Evolutionary conservation across 2,329 filamentous ascomycete species (phyloP), one percentile per base, ranked within the genome.

Genomic region (Pezicula radicicola): DNA sequence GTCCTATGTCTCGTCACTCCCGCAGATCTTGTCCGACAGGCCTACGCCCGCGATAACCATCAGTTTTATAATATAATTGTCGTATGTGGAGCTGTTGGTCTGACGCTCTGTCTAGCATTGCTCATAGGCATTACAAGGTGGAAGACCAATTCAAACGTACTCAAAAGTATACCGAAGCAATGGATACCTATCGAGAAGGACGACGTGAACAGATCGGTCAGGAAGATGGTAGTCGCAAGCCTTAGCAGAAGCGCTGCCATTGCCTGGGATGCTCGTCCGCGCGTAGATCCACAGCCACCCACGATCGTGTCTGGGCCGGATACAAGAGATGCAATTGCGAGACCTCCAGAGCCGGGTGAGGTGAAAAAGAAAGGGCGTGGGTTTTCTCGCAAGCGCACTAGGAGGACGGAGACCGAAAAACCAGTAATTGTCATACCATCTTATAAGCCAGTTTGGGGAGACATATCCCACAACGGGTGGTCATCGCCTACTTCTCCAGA

Each of bases 401-500:
- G 6, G 10, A 49, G 58, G 25, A 15, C 49, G 5, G 57, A 60
- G 9, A 53, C 54, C 25, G 53, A 60, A 15, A 57, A 62, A 2
- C 50, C 57, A 27, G 56, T 50, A 19, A 52, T 65, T 9, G 45
- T 40, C 12, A 60, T 63, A 18, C 57, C 56, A 25, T 54, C 62
- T 25, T 49, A 59, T 35, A 46, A 50, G 15, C 60, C 63, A 19
- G 74, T 82, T 19, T 97, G 93, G 93, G 91, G 89, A 19, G 73
- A 83, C n/a, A 84, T 97, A 48, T 83, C 89, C 54, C 94, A 99
- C 66, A 77, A 84, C 15, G 94, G 93, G 48, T 97, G 94, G 93
- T 87, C 88, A 2, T 89, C 91, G 2, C 93, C 93, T 6, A 80
- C 81, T 28, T 87, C 84, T 1, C 74, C 80, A 8, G 88, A 94